A percentile compares a stretch with the other conserved stretches of the same genome.
Conservation (phyloP, 805 yeast species). For the Saccharomycopsis schoenii region DNA sequence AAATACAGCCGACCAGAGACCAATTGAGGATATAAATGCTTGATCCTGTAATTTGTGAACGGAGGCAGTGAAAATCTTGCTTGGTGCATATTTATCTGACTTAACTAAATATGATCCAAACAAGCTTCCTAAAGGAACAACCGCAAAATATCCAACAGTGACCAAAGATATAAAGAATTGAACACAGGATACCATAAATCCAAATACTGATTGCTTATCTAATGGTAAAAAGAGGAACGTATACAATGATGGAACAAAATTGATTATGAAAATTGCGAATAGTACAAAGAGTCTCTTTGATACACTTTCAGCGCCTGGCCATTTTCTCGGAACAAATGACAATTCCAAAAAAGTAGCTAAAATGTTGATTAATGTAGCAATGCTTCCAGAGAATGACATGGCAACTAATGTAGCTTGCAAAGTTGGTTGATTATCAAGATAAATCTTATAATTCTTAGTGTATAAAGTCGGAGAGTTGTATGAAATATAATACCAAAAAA, state of each 20-base stretch:
- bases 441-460: conserved; percentile 44
- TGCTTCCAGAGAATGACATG: conserved; percentile 57
- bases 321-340: conserved; percentile 56
- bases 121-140: conserved; percentile 50
- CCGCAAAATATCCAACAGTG: conserved; percentile 46
- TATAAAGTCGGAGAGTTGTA: conserved; percentile 62
- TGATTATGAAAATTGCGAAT: conserved; percentile 32
- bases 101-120: conserved; percentile 34
- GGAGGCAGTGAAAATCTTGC: conserved; percentile 48
- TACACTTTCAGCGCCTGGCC: conserved; percentile 64
- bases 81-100: conserved; percentile 35
- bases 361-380: conserved; percentile 48
- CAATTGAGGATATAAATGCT: conserved; percentile 51
- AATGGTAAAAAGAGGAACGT: conserved; percentile 35
- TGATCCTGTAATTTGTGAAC: conserved; percentile 44
- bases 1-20: conserved; percentile 62
- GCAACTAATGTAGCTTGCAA: conserved; percentile 44
- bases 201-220: conserved; percentile 26
- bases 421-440: conserved; percentile 51
- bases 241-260: conserved; percentile 40
- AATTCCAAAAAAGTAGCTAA: conserved; percentile 48
- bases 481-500: conserved; percentile 70
- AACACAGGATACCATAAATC: conserved; percentile 37
- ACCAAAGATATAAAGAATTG: conserved; percentile 49
- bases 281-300: conserved; percentile 37